Base-by-base conservation (phyloP, 179 eudicot genomes). In the Spinacia oleracea region DNA sequence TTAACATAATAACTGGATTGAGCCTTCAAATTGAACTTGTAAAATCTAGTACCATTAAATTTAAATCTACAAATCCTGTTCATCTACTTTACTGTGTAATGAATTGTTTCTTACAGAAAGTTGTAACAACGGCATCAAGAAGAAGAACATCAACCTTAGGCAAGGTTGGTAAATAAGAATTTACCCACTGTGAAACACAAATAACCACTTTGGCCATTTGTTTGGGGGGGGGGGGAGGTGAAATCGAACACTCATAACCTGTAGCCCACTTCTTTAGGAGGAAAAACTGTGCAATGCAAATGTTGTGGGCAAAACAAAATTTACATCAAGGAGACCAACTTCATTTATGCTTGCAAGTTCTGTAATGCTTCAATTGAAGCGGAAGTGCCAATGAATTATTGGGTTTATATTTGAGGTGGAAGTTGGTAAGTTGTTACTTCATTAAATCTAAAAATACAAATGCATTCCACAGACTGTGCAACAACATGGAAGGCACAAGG, bases 391-490 rank as follows among this genome's bases (percentile, higher is more conserved):
- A 80, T 42, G 77, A 80, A 56, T 77, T 77, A 79, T 79, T 79
- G 45, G 45, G 60, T 66, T 77, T 80, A 80, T 76, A 77, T 65
- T 40, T 48, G 65, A 42, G 73, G 51, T 48, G 46, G 46, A 66
- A 83, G 43, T 32, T 50, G 60, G 60, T 9, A 63, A 20, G 78
- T 65, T 67, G 51, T 67, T 73, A 91, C 86, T 91, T 93, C 97
- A 93, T 93, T 71, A 93, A 75, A 85, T 89, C 97, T 75, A 93
- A 81, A 78, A 93, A 93, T 72, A 93, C 96, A 78, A 93, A 93
- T 35, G 90, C 92, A 82, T 93, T 93, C 97, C 97, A 93, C 63
- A 93, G 85, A 70, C 97, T 91, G 55, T 93, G 97, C 86, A 92
- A 84, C 73, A 92, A 83, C 88, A 92, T 89, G 20, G 95, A 88